Base-by-base conservation (phyloP, 2,329 filamentous ascomycete genomes). In the Ophiostoma piceae region DNA sequence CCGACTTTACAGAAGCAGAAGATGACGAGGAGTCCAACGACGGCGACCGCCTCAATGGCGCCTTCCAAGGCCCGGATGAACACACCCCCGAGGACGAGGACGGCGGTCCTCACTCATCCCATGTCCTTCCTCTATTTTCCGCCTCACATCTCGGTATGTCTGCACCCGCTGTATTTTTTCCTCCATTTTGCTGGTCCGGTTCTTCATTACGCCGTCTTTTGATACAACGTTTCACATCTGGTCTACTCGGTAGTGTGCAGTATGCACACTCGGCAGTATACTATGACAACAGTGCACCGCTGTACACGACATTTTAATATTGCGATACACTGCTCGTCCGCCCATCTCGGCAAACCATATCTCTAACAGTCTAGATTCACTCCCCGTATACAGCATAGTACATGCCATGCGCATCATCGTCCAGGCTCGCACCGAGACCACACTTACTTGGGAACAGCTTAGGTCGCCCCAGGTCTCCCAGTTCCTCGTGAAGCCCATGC, bases 391-490 rank as follows among this genome's bases (percentile, higher is more conserved):
- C 82, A 91, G 89, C 78, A 88, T 96, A 74, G 96, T 94, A 37
- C 94, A 97, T 79, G 88, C 92, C 41, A 94, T 97, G 73, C 91
- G 94, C 74, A 88, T 93, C 68, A 85, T 97, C 70, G 89, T 98
- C 71, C 87, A 92, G 74, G 85, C 92, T 71, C 88, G 91, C 77
- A 96, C 92, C 79, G 94, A 98, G 81, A 97, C 94, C 1, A 94
- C 92, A 0, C 82, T 98, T 67, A 90, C 92, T 19, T 98, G 94
- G 94, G 94, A 98, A 73, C 94, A 98, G 78, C 84, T 98, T 73
- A 88, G 94, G 73, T 96, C 93, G n/a, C 94, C 94, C 2, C 94
- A 98, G 78, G 90, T 98, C 70, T 97, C 93, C 19, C 94, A 97
- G 77, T 98, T 98, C 78, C 85, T 98, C 47, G 87, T 97, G 77